phyloP scores from a whole-genome alignment of 805 yeast genomes.

The Suhomyces vadensis region DNA sequence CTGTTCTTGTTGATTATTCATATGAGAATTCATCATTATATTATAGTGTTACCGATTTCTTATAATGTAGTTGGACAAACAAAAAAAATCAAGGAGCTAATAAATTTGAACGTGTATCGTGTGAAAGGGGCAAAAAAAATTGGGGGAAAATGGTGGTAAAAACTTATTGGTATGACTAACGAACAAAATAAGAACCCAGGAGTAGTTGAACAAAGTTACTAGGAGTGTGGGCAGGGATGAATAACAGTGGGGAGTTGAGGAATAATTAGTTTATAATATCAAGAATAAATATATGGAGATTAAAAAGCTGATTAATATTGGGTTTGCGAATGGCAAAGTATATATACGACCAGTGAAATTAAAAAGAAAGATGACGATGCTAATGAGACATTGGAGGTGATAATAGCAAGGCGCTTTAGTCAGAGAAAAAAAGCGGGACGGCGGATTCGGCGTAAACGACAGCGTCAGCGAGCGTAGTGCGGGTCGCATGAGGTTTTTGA shows the following conservation, averaged over 20 bases:
- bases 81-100: constrained; percentile 8
- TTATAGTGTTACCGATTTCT: neutral
- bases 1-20: constrained; percentile 32
- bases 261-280: too few species aligned
- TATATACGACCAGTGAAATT: constrained; percentile 8
- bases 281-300: neutral
- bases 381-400: constrained; percentile 8
- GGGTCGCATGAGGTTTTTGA: neutral
- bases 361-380: constrained; percentile 10
- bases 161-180: too few species aligned
- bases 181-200: neutral
- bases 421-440: constrained; percentile 1
- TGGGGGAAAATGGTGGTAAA: constrained; percentile 1
- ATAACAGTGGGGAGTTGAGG: too few species aligned
- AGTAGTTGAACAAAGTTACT: too few species aligned
- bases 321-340: constrained; percentile 5
- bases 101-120: constrained; percentile 4
- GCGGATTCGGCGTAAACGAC: constrained; percentile 1
- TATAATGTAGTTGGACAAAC: constrained; percentile 6
- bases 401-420: constrained; percentile 8
- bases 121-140: constrained; percentile 2
- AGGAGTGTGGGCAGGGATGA: too few species aligned
- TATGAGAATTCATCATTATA: constrained; percentile 29
- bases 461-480: constrained; percentile 1
- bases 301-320: too few species aligned